Base-by-base conservation (phyloP, 1,139 yeast genomes). In the Candida dubliniensis region DNA sequence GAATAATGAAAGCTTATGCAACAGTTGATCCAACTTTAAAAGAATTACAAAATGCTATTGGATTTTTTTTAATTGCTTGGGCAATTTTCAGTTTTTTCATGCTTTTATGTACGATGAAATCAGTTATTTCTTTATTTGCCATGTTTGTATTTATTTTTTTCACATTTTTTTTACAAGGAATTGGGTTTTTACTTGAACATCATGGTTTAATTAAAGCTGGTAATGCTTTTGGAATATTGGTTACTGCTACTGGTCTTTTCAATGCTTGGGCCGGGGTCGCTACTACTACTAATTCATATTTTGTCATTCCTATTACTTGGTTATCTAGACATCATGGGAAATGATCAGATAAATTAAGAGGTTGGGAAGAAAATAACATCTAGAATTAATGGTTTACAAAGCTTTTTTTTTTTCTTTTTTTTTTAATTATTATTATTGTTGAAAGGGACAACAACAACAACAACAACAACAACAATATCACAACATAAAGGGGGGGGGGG, bases 211-310 rank as follows among this genome's bases (percentile, higher is more conserved):
- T 71, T 41, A 77, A 69, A 54, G 91, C 88, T 10, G 95, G 84
- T 27, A 95, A 95, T 52, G 80, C 81, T 34, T 61, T 84, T 43
- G 95, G 95, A 18, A 61, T 87, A 11, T 62, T 86, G 25, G 79
- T 88, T 13, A 83, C 46, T 6, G 30, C 29, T 9, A 4, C 40
- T 29, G 50, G 50, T 10, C 39, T 40, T 11, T 45, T 40, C 24
- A 40, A 44, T 29, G 95, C 93, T 3, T 84, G 76, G 54, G 89
- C 90, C 8, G 95, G 93, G 77, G 62, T 86, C 39, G 84, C 89
- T 35, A 83, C 71, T 47, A 65, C 62, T 58, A 81, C 76, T 60
- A 87, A 82, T 66, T 69, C 85, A 10, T 85, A 83, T 63, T 42
- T 84, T 27, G 10, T 24, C 25, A 38, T 38, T 38, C 41, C 41